phyloP scores from a whole-genome alignment of 1,139 yeast genomes.

The Candida frijolesensis region DNA sequence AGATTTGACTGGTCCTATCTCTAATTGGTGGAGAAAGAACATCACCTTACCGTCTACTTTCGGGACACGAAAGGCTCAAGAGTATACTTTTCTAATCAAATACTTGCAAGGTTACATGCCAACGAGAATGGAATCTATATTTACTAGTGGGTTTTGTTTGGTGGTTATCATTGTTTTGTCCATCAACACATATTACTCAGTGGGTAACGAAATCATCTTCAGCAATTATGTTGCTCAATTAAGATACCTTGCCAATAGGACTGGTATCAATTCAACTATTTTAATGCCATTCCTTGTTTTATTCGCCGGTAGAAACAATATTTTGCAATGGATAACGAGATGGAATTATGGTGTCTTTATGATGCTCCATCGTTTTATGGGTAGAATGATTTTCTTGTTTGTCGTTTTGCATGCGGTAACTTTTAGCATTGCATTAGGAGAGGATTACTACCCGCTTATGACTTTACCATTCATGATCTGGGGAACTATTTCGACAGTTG shows the following conservation, averaged over 20 bases:
- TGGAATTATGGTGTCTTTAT: slow-evolving; percentile 55
- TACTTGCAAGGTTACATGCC: slow-evolving; percentile 28
- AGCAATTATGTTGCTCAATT: slow-evolving; percentile 19
- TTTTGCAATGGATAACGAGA: slow-evolving; percentile 51
- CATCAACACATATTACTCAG: slow-evolving; percentile 22
- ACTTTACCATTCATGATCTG: slow-evolving; percentile 44
- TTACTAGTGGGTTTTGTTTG: slow-evolving; percentile 38
- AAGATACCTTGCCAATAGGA: slow-evolving; percentile 47
- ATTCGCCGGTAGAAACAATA: slow-evolving; percentile 58
- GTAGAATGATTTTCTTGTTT: slow-evolving; percentile 41
- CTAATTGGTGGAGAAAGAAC: slow-evolving; percentile 26
- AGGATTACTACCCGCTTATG: slow-evolving; percentile 17
- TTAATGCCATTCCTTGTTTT: slow-evolving; percentile 47
- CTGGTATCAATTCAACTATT: slow-evolving; percentile 54
- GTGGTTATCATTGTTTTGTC: slow-evolving; percentile 43
- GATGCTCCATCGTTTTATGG: slow-evolving; percentile 54
- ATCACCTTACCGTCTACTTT: slow-evolving; percentile 31
- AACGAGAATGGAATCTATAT: slow-evolving; percentile 25
- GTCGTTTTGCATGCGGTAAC: slow-evolving; percentile 38
- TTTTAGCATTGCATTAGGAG: slow-evolving; percentile 21
- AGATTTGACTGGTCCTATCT: slow-evolving; percentile 23
- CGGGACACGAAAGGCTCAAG: slow-evolving; percentile 27
- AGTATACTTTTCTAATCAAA: slow-evolving; percentile 18
- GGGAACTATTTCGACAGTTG: slow-evolving; percentile 51
- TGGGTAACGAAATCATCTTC: slow-evolving; percentile 22